Evolutionary conservation across 1,284 basidiomycete genomes (phyloP).

Genomic region (Chiua sp.): DNA sequence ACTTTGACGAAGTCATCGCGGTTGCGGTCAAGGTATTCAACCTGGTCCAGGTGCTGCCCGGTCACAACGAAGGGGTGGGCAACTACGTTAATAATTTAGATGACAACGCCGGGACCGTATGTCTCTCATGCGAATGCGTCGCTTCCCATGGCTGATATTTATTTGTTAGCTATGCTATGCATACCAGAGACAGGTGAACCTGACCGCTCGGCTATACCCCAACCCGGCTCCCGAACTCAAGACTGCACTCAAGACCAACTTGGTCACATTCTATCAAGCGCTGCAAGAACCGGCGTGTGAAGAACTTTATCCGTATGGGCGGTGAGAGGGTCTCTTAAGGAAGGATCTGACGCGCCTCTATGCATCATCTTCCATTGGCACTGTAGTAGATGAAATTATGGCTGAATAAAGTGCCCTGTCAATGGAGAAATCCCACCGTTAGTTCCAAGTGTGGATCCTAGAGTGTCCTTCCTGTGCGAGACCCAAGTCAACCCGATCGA

Average conservation of each 20-base stretch:
- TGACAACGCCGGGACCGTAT: slow-evolving; percentile 16
- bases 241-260: slow-evolving; percentile 29
- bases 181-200: slow-evolving; percentile 26
- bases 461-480: slow-evolving; percentile 41
- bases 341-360: not conserved
- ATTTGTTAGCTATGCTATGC: slow-evolving; percentile 19
- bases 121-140: slow-evolving; percentile 1
- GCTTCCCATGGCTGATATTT: slow-evolving; percentile 5
- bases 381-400: too few relatives aligned
- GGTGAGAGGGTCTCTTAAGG: slow-evolving; percentile 16
- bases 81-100: slow-evolving; percentile 24
- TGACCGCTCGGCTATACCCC: slow-evolving; percentile 31
- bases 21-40: not conserved
- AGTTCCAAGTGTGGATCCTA: too few relatives aligned
- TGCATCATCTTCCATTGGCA: too few relatives aligned
- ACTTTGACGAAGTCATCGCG: not conserved
- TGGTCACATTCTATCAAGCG: slow-evolving; percentile 27
- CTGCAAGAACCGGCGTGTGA: slow-evolving; percentile 20
- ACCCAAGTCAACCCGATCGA: slow-evolving; percentile 61
- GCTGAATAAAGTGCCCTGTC: too few relatives aligned
- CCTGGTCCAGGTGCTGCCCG: slow-evolving; percentile 17
- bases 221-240: slow-evolving; percentile 23
- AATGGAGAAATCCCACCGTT: too few relatives aligned
- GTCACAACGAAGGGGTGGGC: slow-evolving; percentile 23
- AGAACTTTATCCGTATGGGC: slow-evolving; percentile 30